These are phyloP conservation scores for Corylus americana DNA, from an alignment of 306 rosid genomes.

Conservation along the genomic window DNA sequence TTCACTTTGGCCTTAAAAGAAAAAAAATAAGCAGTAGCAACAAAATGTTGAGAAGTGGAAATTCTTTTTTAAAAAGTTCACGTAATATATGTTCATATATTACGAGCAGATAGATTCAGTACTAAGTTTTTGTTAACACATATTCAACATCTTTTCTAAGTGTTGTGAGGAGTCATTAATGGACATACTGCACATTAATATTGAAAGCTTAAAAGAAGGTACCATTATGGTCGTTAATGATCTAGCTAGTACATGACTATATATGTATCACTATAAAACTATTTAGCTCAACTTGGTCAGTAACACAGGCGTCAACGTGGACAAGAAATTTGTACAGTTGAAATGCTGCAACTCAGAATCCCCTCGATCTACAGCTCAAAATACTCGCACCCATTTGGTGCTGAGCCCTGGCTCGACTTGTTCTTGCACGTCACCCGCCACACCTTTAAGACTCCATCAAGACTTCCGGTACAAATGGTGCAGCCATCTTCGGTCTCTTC, in stretches of 20 bases:
- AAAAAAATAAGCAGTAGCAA: no score
- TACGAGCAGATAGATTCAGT: neutral
- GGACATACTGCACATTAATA: no score
- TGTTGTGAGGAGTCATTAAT: no score
- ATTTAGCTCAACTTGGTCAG: no score
- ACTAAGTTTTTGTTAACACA: neutral
- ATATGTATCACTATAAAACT: no score
- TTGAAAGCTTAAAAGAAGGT: no score
- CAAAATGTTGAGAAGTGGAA: neutral
- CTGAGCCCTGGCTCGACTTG: constrained; percentile 20
- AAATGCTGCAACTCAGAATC: no score
- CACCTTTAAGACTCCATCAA: constrained; percentile 83
- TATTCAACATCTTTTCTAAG: no score
- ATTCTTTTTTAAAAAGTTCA: neutral
- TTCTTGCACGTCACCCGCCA: constrained; percentile 66
- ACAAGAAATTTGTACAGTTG: no score
- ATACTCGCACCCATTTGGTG: constrained; percentile 46
- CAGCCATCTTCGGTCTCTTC: constrained; percentile 40
- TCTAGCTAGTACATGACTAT: no score
- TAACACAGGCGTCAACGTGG: no score
- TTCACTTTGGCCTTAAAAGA: neutral
- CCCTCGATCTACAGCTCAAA: constrained; percentile 42
- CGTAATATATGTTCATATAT: neutral
- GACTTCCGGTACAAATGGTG: constrained; percentile 76
- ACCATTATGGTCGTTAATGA: no score